Percentiles rank a stretch among this genome's conserved stretches.
Evolutionary conservation across 2,329 filamentous ascomycete genomes (phyloP).

Genomic region (Gaeumannomyces tritici): DNA sequence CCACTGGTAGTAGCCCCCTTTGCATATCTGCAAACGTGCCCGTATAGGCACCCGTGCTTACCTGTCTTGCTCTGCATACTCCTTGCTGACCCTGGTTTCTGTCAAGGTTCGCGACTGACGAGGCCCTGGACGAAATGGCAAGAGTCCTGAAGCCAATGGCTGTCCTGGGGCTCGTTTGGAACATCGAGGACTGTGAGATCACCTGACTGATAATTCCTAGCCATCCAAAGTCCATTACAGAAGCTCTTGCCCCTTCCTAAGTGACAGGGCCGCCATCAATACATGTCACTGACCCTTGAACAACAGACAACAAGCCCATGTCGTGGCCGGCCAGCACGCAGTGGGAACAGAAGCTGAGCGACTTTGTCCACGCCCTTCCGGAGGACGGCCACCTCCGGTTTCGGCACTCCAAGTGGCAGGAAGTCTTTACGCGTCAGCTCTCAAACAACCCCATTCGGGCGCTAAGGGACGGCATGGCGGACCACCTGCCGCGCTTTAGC

Average conservation of each 20-base stretch:
- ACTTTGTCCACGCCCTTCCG: conserved; percentile 41
- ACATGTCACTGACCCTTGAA: too few relatives aligned
- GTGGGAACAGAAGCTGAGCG: conserved; percentile 55
- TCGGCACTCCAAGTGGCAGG: conserved; percentile 52
- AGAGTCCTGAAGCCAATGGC: conserved; percentile 52
- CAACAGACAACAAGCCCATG: conserved; percentile 52
- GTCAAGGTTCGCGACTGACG: conserved; percentile 55
- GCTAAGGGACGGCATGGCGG: conserved; percentile 29
- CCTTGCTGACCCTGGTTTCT: background rate
- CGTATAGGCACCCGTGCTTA: too few relatives aligned
- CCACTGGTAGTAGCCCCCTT: conserved; percentile 32
- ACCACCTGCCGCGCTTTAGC: conserved; percentile 40
- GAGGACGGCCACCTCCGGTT: conserved; percentile 55
- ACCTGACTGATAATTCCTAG: background rate
- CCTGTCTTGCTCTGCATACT: background rate
- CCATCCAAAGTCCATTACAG: background rate
- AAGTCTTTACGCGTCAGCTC: conserved; percentile 52
- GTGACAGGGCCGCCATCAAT: background rate
- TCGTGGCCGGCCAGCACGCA: conserved; percentile 42
- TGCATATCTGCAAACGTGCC: background rate
- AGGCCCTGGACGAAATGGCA: conserved; percentile 54
- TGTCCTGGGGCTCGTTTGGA: conserved; percentile 62
- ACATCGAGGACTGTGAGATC: conserved; percentile 57
- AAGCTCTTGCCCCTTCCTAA: background rate
- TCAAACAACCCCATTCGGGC: conserved; percentile 41